A percentile compares a stretch with the other conserved stretches of the same genome.
Evolutionary conservation across 1,284 basidiomycete genomes (phyloP).

Genomic region (Tremellales sp.): DNA sequence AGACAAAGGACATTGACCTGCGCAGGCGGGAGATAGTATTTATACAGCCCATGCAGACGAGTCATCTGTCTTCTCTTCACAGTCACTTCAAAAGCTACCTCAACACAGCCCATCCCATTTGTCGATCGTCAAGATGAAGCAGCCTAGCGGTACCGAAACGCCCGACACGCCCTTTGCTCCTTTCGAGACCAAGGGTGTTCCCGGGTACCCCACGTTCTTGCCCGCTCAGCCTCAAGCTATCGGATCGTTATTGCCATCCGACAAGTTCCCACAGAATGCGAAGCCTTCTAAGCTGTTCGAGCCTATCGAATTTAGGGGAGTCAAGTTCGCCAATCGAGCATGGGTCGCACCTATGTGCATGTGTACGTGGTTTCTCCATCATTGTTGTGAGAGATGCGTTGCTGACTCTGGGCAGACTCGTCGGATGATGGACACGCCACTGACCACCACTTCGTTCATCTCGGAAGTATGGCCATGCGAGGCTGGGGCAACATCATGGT

Average conservation of each 20-base stretch:
- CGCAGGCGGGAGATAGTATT: neutral
- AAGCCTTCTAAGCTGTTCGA: conserved; percentile 62
- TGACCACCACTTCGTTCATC: conserved; percentile 74
- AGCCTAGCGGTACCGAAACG: neutral
- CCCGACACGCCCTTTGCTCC: conserved; percentile 8
- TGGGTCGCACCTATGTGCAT: conserved; percentile 65
- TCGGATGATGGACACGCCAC: conserved; percentile 66
- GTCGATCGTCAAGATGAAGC: neutral
- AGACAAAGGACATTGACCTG: no score
- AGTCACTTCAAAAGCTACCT: neutral
- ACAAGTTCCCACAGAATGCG: conserved; percentile 38
- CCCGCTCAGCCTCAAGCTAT: conserved; percentile 62
- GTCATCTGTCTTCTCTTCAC: neutral
- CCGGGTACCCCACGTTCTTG: conserved; percentile 29
- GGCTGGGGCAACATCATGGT: conserved; percentile 60
- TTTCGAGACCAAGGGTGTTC: conserved; percentile 9
- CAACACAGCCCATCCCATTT: neutral
- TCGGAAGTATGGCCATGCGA: conserved; percentile 53
- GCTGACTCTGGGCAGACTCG: conserved; percentile 54
- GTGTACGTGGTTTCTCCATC: conserved; percentile 29
- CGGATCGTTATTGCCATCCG: conserved; percentile 49
- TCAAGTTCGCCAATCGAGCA: conserved; percentile 62
- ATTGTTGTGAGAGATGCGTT: neutral
- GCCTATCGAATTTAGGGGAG: conserved; percentile 60
- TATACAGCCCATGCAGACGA: neutral